Evolutionary conservation across 352 stramenopile genomes (phyloP), one percentile per base, ranked within the genome.

Genomic region (Pseudoperonospora humuli): DNA sequence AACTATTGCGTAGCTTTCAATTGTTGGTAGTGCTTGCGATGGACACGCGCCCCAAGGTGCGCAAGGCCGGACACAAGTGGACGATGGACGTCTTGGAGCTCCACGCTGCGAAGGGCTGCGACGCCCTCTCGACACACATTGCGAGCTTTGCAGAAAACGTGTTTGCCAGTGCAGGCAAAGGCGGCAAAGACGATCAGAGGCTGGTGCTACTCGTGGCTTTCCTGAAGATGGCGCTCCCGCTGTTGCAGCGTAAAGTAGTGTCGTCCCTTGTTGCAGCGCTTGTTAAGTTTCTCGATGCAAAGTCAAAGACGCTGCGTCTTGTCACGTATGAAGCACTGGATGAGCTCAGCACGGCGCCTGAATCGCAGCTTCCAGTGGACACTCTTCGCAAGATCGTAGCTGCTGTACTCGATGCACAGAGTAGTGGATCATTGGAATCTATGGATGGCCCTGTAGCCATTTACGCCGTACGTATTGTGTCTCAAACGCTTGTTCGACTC

Each of bases 61-160:
- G 82, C 58, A 93, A 91, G 61, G 66, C 59, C 17, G 78, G 67
- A 9, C 78, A 91, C 55, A 79, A 81, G 59, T 74, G 68, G 50
- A 75, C 81, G 5, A 72, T 73, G 37, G 76, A 87, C 50, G 61
- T 92, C 7, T 64, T 93, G 25, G 61, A 82, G 54, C 60, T 75
- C 13, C 82, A 92, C 52, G 67, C 71, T 6, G 67, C 78, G 26
- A 58, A 75, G 51, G 64, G 81, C 39, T 87, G 75, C 52, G 76
- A 93, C 49, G 53, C 73, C 21, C 71, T 93, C 13, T 91, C 82
- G 10, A 93, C 76, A 19, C 82, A 93, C 60, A 90, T 91, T 33
- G 82, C 82, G 19, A 86, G 75, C 57, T 93, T 93, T 50, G 70
- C 71, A 3, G 76, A 89, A 58, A 91, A 91, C 50, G 77, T 91